Base-by-base conservation (phyloP, 1,284 basidiomycete genomes). In the Malassezia japonica region DNA sequence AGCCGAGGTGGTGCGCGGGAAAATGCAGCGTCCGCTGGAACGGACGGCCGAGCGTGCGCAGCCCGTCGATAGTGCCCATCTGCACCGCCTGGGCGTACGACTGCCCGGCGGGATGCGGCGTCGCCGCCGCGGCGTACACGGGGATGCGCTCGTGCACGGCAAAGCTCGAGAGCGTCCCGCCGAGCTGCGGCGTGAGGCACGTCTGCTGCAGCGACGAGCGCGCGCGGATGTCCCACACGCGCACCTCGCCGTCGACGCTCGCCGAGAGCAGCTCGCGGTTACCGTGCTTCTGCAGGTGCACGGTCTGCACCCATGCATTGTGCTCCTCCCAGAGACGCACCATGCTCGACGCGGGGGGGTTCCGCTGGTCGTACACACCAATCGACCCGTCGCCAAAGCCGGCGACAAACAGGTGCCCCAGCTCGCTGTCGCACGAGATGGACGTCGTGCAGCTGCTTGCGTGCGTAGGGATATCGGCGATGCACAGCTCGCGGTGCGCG, bases 301-400 rank as follows among this genome's bases (percentile, higher is more conserved):
- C 85, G 60, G 85, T 88, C 73, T 90, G 87, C 16, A 96, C 82
- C 90, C 91, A 96, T 8, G 85, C 82, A 28, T 80, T 78, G 75
- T 98, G 92, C 43, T 87, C 65, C 32, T 68, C 65, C 74, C 86
- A 95, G 3, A 82, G 81, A 40, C 85, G 78, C 5, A 92, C 84
- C 35, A 91, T 82, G n/a, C 85, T 81, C 50, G 87, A 82, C 16
- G 88, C 84, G 47, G 87, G 83, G 54, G 86, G 82, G 27, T 89
- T 75, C 12, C 94, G 82, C 37, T 87, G 83, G 76, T 99, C 94
- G 73, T 92, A 96, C 1, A 96, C 78, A 60, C 87, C 85, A 28
- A 98, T 81, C 3, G 81, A 80, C 7, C 94, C 94, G 74, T 98
- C 89, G 2, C 86, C 92, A 70, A 96, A 96, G 45, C 90, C 84